A percentile compares a stretch with the other conserved stretches of the same genome.
Evolutionary conservation across 148 eudicot species (phyloP).

Genomic region (Chenopodium formosanum): DNA sequence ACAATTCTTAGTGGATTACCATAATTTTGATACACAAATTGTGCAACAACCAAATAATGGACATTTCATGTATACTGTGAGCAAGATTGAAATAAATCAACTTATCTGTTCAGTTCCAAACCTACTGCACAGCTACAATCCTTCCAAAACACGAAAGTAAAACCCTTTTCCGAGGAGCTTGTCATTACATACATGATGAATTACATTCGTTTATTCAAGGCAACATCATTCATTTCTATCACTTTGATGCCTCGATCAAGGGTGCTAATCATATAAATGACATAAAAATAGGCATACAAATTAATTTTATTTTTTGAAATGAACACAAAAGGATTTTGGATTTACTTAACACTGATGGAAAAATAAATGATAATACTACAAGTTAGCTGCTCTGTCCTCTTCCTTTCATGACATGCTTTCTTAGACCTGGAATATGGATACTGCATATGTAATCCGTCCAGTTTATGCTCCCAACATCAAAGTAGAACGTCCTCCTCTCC

Average conservation of each 20-base stretch:
- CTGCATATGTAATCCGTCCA: constrained; percentile 92
- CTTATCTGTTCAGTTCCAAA: not conserved
- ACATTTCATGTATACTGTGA: not conserved
- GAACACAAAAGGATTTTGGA: constrained; percentile 18
- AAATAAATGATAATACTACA: constrained; percentile 6
- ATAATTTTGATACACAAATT: not conserved
- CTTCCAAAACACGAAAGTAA: constrained; percentile 5
- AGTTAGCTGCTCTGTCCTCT: constrained; percentile 47
- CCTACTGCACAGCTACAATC: not conserved
- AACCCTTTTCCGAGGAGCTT: constrained; percentile 7
- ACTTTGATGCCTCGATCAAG: constrained; percentile 8
- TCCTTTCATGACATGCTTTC: constrained; percentile 96
- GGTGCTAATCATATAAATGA: constrained; percentile 1
- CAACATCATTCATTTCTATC: constrained; percentile 13
- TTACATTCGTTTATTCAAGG: constrained; percentile 26
- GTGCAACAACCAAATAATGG: not conserved
- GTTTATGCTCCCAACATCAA: constrained; percentile 81
- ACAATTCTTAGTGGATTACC: not conserved
- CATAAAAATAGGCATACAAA: constrained; percentile 1
- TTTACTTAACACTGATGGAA: not conserved
- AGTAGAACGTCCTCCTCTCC: constrained; percentile 63
- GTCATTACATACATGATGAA: constrained; percentile 16
- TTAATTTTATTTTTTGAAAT: constrained; percentile 26
- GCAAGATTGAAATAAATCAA: not conserved
- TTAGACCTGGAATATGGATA: constrained; percentile 85